Base-by-base conservation (phyloP, 352 stramenopile genomes). In the Phytophthora kernoviae region DNA sequence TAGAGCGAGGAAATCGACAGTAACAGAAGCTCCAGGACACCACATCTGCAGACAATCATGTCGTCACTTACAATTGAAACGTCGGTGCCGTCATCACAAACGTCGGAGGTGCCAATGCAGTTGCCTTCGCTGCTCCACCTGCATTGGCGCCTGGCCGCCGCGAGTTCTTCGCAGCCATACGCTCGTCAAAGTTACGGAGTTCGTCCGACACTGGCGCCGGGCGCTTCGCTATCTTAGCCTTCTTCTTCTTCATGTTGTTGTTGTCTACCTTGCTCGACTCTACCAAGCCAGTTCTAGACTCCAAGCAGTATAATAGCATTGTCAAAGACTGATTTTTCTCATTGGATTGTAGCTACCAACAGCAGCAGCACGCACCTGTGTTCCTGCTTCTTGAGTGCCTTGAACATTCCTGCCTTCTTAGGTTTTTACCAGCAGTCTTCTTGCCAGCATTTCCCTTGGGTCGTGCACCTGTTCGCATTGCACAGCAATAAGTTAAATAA, bases 111-210 rank as follows among this genome's bases (percentile, higher is more conserved):
- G 77, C 77, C 4, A 88, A 59, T 0, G 66, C 72, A 18, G 68
- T 30, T 48, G 30, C 42, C 49, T 77, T 85, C 4, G 44, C 27
- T 3, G 43, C 41, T 10, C 53, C 21, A 1, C 41, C 47, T 10
- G 54, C 34, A 43, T 52, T 26, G 4, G 69, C 55, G 14, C 68
- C 45, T 39, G 66, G 53, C 17, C 61, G 52, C 5, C 66, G 59
- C 2, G 73, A 47, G 30, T 69, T 80, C 52, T 82, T 79, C 0
- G 67, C 77, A 0, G 75, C 70, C 68, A 93, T 83, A 1, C 84
- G 81, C 61, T 93, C 84, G 59, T 93, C 83, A 71, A 91, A 93
- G 56, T 81, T 91, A 36, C 84, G 81, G 46, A 89, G 84, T 39
- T 91, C 81, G 39, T 84, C 70, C 10, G 81, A 65, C n/a, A 89